Conservation (phyloP, 148 eudicot species). For the Nyssa sinensis region DNA sequence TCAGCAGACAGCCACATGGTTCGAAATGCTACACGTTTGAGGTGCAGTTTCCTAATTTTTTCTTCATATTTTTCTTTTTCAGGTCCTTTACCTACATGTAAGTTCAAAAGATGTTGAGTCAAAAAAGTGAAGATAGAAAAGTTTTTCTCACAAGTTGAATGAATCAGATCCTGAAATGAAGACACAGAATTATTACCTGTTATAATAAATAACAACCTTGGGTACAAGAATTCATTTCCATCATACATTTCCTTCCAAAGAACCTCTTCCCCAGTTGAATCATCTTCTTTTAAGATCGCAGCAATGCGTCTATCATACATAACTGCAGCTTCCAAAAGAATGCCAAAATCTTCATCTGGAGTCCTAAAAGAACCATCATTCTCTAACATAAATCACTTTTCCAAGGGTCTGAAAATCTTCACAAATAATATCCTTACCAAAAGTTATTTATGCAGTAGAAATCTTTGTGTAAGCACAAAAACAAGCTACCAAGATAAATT, state of each 20-base stretch:
- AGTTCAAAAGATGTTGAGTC: constrained; percentile 12
- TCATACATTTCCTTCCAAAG: constrained; percentile 57
- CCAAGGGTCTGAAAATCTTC: background rate
- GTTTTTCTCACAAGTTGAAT: background rate
- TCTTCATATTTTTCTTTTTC: constrained; percentile 87
- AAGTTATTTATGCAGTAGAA: background rate
- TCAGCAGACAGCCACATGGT: constrained; percentile 98
- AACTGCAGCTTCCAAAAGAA: constrained; percentile 96
- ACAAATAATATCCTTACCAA: no score
- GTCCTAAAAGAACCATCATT: constrained; percentile 56
- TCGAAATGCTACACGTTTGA: constrained; percentile 92
- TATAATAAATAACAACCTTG: constrained; percentile 84
- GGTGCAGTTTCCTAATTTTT: constrained; percentile 74
- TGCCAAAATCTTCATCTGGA: constrained; percentile 94
- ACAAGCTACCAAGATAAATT: no score
- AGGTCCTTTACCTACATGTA: constrained; percentile 83
- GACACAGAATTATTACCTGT: constrained; percentile 54
- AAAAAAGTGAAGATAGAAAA: background rate
- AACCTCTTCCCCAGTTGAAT: constrained; percentile 51
- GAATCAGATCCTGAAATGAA: background rate
- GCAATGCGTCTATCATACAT: constrained; percentile 98
- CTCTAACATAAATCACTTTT: background rate
- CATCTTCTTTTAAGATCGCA: constrained; percentile 75
- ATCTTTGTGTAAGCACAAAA: background rate
- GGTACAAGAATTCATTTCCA: constrained; percentile 59